Percentiles rank a stretch among this genome's conserved stretches.
These are phyloP conservation scores for Nicotiana benthamiana DNA, from an alignment of 257 asterid species.

Conservation along the genomic window DNA sequence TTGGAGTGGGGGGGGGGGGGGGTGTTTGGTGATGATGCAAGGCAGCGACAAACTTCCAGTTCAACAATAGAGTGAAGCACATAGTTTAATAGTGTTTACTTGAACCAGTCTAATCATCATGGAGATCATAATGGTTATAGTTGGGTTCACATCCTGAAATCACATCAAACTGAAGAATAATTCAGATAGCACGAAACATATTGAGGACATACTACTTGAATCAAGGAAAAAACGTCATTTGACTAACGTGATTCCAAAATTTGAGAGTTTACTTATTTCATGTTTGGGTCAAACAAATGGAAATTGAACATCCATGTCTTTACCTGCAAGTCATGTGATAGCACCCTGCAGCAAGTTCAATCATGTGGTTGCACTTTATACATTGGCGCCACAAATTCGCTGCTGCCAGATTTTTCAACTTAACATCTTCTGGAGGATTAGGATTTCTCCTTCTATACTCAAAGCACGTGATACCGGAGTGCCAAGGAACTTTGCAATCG, in stretches of 20 bases:
- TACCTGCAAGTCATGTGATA: constrained; percentile 74
- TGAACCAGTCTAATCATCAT: not conserved
- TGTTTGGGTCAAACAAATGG: constrained; percentile 5
- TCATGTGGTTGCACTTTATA: constrained; percentile 44
- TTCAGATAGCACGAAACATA: not conserved
- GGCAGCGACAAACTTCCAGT: not conserved
- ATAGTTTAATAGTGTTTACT: not conserved
- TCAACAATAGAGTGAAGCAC: not conserved
- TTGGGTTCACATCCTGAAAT: not conserved
- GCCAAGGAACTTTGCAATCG: constrained; percentile 60
- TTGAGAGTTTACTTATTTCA: not conserved
- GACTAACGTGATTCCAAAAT: not conserved
- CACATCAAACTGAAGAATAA: not conserved
- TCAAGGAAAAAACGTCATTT: not conserved
- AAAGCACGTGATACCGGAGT: constrained; percentile 28
- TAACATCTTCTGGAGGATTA: constrained; percentile 29
- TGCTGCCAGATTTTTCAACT: constrained; percentile 42
- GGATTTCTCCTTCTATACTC: constrained; percentile 27
- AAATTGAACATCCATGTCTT: not conserved
- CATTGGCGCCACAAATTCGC: constrained; percentile 54
- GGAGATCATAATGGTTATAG: not conserved
- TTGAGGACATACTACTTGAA: not conserved
- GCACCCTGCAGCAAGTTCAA: constrained; percentile 58
- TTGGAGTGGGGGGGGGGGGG: not conserved
- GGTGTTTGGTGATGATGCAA: too few species aligned